Percentiles rank a stretch among this genome's conserved stretches.
Evolutionary conservation across 495 filamentous ascomycete species (phyloP).

Genomic region (Hypoxylon rickii): DNA sequence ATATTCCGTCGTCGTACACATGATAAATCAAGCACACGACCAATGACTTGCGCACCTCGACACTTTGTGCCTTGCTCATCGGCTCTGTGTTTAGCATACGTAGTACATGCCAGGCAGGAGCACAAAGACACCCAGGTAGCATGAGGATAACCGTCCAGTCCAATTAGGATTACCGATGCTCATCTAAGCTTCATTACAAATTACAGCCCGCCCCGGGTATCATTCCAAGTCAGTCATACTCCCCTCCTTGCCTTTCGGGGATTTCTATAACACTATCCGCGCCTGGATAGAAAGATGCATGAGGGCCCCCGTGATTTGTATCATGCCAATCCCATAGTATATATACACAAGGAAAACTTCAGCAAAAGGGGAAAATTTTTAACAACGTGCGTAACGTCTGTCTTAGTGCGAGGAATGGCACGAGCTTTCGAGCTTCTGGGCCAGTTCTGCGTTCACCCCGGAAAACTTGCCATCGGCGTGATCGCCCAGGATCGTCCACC

Average conservation of each 20-base stretch:
- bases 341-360: slow-evolving; percentile 23
- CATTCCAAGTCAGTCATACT: slow-evolving; percentile 34
- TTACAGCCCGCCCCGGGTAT: slow-evolving; percentile 34
- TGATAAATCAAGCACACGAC: slow-evolving; percentile 6
- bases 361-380: neutral
- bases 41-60: no score
- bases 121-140: neutral
- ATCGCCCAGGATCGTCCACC: slow-evolving; percentile 52
- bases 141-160: neutral
- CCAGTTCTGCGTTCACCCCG: slow-evolving; percentile 39
- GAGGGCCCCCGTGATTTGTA: slow-evolving; percentile 11
- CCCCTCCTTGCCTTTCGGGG: slow-evolving; percentile 1
- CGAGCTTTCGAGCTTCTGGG: slow-evolving; percentile 23
- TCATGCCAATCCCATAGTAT: slow-evolving; percentile 17
- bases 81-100: neutral
- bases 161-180: slow-evolving; percentile 20
- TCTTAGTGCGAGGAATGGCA: slow-evolving; percentile 26
- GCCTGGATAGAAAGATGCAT: slow-evolving; percentile 9
- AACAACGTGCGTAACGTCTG: neutral
- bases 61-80: no score
- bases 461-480: slow-evolving; percentile 38
- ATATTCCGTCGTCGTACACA: no score
- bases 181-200: slow-evolving; percentile 24
- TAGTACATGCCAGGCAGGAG: neutral
- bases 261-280: slow-evolving; percentile 22